A percentile compares a stretch with the other conserved stretches of the same genome.
These are phyloP conservation scores for Xylaria multiplex DNA, from an alignment of 2,329 filamentous ascomycete genomes.

Conservation along the genomic window DNA sequence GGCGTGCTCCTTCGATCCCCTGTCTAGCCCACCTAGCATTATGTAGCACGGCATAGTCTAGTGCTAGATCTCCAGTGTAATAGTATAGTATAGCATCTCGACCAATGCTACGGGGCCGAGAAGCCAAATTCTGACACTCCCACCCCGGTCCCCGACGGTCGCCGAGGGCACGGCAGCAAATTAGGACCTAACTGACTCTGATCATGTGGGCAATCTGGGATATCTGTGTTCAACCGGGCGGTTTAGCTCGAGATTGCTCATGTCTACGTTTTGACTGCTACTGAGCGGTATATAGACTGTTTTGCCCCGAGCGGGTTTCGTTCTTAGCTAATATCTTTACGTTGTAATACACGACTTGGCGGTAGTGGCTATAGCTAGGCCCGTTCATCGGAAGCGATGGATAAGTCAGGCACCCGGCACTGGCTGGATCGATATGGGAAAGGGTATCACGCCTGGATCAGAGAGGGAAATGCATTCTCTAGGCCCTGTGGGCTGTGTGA, in stretches of 20 bases:
- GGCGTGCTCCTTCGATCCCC: slow-evolving; percentile 15
- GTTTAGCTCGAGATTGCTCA: slow-evolving; percentile 5
- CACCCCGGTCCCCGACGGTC: slow-evolving; percentile 1
- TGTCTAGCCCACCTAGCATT: slow-evolving; percentile 15
- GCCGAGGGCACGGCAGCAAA: too few relatives aligned
- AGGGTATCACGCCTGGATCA: slow-evolving; percentile 34
- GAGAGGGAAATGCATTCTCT: slow-evolving; percentile 15
- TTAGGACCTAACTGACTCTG: not conserved
- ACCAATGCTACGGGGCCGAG: not conserved
- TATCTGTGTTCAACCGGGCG: not conserved
- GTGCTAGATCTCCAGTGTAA: not conserved
- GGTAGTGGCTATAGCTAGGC: not conserved
- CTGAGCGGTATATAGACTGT: not conserved
- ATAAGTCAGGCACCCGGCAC: slow-evolving; percentile 21
- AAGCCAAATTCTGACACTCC: slow-evolving; percentile 13
- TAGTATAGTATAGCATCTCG: slow-evolving; percentile 2
- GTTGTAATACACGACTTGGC: not conserved
- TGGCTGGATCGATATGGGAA: slow-evolving; percentile 37
- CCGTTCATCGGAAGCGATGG: slow-evolving; percentile 10
- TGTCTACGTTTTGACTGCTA: not conserved
- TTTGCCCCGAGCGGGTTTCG: not conserved
- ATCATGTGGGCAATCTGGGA: not conserved
- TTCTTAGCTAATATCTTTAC: not conserved
- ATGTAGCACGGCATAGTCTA: slow-evolving; percentile 3
- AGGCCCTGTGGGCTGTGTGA: slow-evolving; percentile 38